Percentiles rank a stretch among this genome's conserved stretches.
phyloP scores from a whole-genome alignment of 164 flowering plant genomes.

The Chimonanthus praecox region DNA sequence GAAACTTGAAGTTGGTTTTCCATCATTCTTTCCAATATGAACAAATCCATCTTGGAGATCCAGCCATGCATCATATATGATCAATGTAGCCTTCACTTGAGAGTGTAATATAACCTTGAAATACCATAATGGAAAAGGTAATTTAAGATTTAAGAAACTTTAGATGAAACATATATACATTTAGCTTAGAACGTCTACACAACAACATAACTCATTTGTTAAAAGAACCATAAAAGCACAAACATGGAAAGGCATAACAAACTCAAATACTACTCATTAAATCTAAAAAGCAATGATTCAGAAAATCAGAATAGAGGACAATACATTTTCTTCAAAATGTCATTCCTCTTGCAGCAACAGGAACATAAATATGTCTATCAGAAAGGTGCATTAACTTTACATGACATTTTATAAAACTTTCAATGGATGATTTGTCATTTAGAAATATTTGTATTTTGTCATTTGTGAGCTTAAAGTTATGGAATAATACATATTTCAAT shows the following conservation, averaged over 20 bases:
- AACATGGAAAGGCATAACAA: background rate
- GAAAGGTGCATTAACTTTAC: too few species aligned
- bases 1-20: conserved; percentile 69
- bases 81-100: conserved; percentile 80
- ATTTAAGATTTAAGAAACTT: background rate
- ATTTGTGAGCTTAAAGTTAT: too few species aligned
- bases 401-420: too few species aligned
- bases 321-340: background rate
- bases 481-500: too few species aligned
- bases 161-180: background rate
- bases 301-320: background rate
- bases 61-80: conserved; percentile 88
- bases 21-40: conserved; percentile 59
- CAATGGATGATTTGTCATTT: too few species aligned
- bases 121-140: background rate
- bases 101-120: conserved; percentile 79
- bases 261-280: background rate
- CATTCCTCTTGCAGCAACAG: background rate
- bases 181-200: too few species aligned
- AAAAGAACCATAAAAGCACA: background rate
- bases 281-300: background rate
- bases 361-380: too few species aligned
- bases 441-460: too few species aligned
- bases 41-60: conserved; percentile 94
- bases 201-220: background rate